phyloP scores from a whole-genome alignment of 306 rosid genomes.

The Cucumis hystrix region DNA sequence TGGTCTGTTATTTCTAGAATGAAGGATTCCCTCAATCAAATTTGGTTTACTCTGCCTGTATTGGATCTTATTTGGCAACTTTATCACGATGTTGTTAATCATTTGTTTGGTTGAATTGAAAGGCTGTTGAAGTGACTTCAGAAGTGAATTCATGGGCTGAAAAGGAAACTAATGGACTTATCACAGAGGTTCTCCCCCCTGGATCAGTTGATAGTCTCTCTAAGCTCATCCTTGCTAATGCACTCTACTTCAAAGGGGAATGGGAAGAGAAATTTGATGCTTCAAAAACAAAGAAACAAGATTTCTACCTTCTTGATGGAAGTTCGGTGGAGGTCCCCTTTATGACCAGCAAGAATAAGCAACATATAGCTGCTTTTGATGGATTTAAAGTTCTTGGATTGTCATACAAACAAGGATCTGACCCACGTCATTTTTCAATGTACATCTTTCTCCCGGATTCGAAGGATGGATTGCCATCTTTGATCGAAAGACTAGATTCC shows the following conservation, averaged over 20 bases:
- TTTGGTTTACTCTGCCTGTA: not conserved
- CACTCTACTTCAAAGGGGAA: slow-evolving; percentile 69
- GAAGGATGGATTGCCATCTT: slow-evolving; percentile 47
- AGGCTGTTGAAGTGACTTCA: slow-evolving; percentile 46
- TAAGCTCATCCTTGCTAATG: slow-evolving; percentile 56
- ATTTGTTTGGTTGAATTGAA: slow-evolving; percentile 12
- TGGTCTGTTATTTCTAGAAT: not conserved
- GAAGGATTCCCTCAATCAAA: not conserved
- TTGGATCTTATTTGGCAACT: not conserved
- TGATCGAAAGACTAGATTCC: slow-evolving; percentile 44
- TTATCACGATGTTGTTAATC: not conserved
- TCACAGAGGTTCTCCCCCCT: slow-evolving; percentile 34
- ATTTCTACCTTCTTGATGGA: slow-evolving; percentile 53
- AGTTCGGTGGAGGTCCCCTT: slow-evolving; percentile 49
- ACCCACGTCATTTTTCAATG: slow-evolving; percentile 53
- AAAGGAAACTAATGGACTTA: slow-evolving; percentile 40
- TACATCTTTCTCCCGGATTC: slow-evolving; percentile 64
- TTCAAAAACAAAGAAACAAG: slow-evolving; percentile 34
- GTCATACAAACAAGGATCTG: slow-evolving; percentile 49
- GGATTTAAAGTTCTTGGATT: slow-evolving; percentile 61
- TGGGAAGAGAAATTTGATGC: slow-evolving; percentile 59
- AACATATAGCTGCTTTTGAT: slow-evolving; percentile 27
- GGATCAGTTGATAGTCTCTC: slow-evolving; percentile 24
- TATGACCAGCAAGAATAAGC: slow-evolving; percentile 52
- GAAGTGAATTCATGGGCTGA: slow-evolving; percentile 56